Conservation (phyloP, 2,329 filamentous ascomycete genomes). For the Coniochaeta pulveracea region DNA sequence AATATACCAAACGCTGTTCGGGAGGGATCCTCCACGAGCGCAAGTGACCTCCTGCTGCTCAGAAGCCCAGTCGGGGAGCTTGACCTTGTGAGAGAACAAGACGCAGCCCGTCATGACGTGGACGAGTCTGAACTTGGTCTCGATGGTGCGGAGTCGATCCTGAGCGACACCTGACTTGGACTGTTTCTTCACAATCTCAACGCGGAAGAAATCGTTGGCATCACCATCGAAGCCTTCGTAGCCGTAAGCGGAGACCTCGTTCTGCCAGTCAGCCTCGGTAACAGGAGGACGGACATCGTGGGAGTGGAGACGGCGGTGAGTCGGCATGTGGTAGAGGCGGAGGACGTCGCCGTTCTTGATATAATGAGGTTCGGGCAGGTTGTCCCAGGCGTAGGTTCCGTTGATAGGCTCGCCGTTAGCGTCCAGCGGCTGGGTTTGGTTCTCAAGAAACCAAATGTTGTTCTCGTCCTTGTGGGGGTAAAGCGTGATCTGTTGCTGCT, state of each 20-base stretch:
- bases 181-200: constrained; percentile 88
- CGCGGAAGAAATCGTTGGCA: constrained; percentile 88
- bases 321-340: constrained; percentile 72
- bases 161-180: constrained; percentile 72
- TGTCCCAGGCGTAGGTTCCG: constrained; percentile 78
- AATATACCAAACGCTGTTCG: constrained; percentile 96
- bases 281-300: constrained; percentile 86
- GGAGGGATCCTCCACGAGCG: constrained; percentile 78
- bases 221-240: constrained; percentile 96
- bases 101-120: constrained; percentile 96
- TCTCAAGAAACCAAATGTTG: constrained; percentile 89
- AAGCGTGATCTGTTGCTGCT: constrained; percentile 96
- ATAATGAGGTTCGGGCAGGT: constrained; percentile 49
- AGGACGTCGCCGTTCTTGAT: constrained; percentile 74
- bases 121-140: constrained; percentile 91
- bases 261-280: constrained; percentile 86
- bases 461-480: constrained; percentile 99
- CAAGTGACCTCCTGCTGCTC: constrained; percentile 99
- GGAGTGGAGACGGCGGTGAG: constrained; percentile 84
- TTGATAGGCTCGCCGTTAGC: constrained; percentile 65
- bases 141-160: constrained; percentile 78
- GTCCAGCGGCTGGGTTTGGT: constrained; percentile 83
- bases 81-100: constrained; percentile 97
- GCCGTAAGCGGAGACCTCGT: constrained; percentile 92
- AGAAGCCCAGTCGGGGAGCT: constrained; percentile 94